Conservation (phyloP, 176 grass and related monocot genomes). For the Triticum monococcum region DNA sequence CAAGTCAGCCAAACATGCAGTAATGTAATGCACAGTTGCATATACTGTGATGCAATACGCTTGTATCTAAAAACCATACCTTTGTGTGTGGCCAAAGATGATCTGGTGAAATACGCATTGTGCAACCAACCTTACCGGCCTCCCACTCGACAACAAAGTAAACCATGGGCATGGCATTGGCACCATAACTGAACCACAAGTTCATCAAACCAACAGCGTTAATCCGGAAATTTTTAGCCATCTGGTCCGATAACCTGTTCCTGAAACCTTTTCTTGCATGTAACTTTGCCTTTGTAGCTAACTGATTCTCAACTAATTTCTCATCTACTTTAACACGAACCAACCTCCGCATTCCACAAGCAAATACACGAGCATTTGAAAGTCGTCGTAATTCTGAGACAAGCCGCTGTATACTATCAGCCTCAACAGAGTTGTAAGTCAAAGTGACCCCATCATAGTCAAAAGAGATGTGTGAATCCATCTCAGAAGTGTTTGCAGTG, state of each 20-base stretch:
- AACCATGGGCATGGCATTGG: conserved; percentile 63
- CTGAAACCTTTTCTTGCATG: conserved; percentile 37
- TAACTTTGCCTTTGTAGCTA: conserved; percentile 37
- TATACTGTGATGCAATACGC: conserved; percentile 40
- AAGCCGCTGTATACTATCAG: conserved; percentile 73
- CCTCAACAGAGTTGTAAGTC: conserved; percentile 77
- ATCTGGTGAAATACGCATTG: conserved; percentile 87
- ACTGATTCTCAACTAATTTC: conserved; percentile 41
- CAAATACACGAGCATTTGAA: conserved; percentile 77
- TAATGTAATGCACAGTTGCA: conserved; percentile 36
- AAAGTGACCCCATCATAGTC: conserved; percentile 73
- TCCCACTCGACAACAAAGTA: conserved; percentile 97
- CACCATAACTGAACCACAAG: conserved; percentile 88
- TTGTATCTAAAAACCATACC: conserved; percentile 43
- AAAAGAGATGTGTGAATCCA: conserved; percentile 87
- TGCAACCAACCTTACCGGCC: conserved; percentile 63
- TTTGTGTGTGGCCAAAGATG: conserved; percentile 98
- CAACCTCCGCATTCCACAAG: conserved; percentile 63
- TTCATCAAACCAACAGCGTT: conserved; percentile 92
- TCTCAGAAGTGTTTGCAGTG: conserved; percentile 69
- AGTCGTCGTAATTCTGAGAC: conserved; percentile 78
- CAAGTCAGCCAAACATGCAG: background rate
- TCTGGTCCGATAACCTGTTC: conserved; percentile 68
- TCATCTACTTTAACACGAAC: conserved; percentile 68
- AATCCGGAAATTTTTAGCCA: conserved; percentile 80